These are phyloP conservation scores for Herpetospermum pedunculosum DNA, from an alignment of 306 rosid species.

Conservation along the genomic window DNA sequence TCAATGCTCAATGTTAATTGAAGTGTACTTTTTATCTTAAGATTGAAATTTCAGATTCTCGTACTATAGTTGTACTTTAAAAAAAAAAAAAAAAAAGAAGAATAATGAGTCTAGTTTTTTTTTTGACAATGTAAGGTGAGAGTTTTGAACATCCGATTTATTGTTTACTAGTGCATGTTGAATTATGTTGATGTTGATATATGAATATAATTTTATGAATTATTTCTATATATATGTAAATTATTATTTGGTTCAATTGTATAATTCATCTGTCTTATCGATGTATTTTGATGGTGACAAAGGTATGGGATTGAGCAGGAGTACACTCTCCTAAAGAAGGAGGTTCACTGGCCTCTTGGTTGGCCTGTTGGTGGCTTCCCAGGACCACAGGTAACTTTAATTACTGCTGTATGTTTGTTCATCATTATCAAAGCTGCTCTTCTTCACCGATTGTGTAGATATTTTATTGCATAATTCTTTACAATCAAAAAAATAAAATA, in stretches of 20 bases:
- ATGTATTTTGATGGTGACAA: background rate
- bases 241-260: background rate
- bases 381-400: conserved; percentile 33
- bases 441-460: background rate
- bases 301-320: conserved; percentile 58
- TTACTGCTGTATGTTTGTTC: background rate
- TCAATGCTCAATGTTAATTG: too few relatives aligned
- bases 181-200: too few relatives aligned
- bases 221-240: too few relatives aligned
- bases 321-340: conserved; percentile 47
- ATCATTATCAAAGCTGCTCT: background rate
- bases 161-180: too few relatives aligned
- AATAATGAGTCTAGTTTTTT: too few relatives aligned
- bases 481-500: background rate
- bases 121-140: too few relatives aligned
- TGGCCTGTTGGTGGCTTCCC: conserved; percentile 51
- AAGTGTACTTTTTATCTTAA: too few relatives aligned
- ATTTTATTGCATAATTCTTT: background rate
- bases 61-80: too few relatives aligned
- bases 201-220: too few relatives aligned
- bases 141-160: too few relatives aligned
- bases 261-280: background rate
- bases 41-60: too few relatives aligned
- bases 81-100: too few relatives aligned
- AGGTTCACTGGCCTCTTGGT: conserved; percentile 29